Evolutionary conservation across 2,329 filamentous ascomycete genomes (phyloP).

Genomic region (Tolypocladium guangdongense): DNA sequence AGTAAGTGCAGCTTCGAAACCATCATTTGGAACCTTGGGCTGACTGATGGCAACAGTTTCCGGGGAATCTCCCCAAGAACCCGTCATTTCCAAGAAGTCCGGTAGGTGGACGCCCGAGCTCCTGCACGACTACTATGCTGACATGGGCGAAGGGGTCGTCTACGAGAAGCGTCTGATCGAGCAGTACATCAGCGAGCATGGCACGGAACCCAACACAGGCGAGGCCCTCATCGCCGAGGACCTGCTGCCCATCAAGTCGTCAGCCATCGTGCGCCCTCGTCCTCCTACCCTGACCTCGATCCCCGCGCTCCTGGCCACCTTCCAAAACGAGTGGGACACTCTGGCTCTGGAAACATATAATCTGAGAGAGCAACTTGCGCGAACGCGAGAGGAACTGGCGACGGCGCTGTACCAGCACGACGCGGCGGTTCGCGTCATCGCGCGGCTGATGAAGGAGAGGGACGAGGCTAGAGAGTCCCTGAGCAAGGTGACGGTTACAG

Average conservation of each 20-base stretch:
- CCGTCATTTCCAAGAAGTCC: constrained; percentile 89
- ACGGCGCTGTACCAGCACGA: constrained; percentile 95
- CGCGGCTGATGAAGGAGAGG: constrained; percentile 76
- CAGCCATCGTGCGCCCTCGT: constrained; percentile 74
- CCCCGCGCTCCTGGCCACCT: constrained; percentile 82
- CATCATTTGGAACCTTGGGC: neutral
- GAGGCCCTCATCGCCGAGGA: constrained; percentile 77
- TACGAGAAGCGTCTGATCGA: constrained; percentile 95
- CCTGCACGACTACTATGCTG: neutral
- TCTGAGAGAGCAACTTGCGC: constrained; percentile 75
- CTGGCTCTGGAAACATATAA: constrained; percentile 86
- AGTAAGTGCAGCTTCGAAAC: constrained; percentile 20
- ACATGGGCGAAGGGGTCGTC: constrained; percentile 52
- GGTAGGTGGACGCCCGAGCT: constrained; percentile 41
- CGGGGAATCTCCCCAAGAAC: constrained; percentile 88
- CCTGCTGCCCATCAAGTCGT: constrained; percentile 75
- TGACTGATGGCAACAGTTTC: constrained; percentile 53
- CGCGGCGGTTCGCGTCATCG: constrained; percentile 91
- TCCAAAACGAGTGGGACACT: constrained; percentile 98
- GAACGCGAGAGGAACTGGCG: constrained; percentile 86
- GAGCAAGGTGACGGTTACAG: constrained; percentile 68
- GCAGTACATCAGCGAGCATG: constrained; percentile 86
- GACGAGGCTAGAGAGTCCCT: constrained; percentile 87
- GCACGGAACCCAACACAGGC: constrained; percentile 82
- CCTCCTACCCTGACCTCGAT: constrained; percentile 94